A percentile compares a stretch with the other conserved stretches of the same genome.
phyloP scores from a whole-genome alignment of 768 basidiomycete genomes.

The Leccinum subgranulosum region DNA sequence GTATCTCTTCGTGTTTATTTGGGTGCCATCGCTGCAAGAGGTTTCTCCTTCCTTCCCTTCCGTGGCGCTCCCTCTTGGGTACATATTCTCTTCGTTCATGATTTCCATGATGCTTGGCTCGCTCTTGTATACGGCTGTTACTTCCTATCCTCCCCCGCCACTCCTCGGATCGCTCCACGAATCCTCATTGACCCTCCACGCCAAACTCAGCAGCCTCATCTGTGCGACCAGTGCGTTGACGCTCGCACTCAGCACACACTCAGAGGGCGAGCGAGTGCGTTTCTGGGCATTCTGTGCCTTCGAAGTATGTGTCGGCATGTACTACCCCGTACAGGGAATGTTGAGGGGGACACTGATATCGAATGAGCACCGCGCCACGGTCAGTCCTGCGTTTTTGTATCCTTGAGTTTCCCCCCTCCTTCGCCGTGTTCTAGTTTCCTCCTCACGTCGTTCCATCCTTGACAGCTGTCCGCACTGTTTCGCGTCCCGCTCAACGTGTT shows the following conservation, averaged over 20 bases:
- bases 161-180: constrained; percentile 21
- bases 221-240: constrained; percentile 58
- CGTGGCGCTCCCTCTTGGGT: constrained; percentile 60
- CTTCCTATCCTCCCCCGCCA: constrained; percentile 30
- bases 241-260: constrained; percentile 48
- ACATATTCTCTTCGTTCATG: constrained; percentile 82
- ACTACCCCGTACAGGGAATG: constrained; percentile 78
- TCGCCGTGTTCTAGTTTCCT: background rate
- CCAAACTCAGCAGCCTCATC: constrained; percentile 62
- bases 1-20: constrained; percentile 83
- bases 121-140: constrained; percentile 58
- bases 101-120: constrained; percentile 81
- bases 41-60: constrained; percentile 36
- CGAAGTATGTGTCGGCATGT: constrained; percentile 76
- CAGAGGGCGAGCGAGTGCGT: constrained; percentile 43
- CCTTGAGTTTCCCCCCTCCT: background rate
- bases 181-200: constrained; percentile 55
- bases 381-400: constrained; percentile 30
- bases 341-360: constrained; percentile 62
- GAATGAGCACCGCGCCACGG: constrained; percentile 73
- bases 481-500: constrained; percentile 74
- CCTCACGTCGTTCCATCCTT: background rate
- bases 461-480: constrained; percentile 64
- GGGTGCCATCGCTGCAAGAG: constrained; percentile 77
- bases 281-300: constrained; percentile 76